Evolutionary conservation across 148 eudicot genomes (phyloP), one percentile per base, ranked within the genome.

Genomic region (Suaeda aralocaspica): DNA sequence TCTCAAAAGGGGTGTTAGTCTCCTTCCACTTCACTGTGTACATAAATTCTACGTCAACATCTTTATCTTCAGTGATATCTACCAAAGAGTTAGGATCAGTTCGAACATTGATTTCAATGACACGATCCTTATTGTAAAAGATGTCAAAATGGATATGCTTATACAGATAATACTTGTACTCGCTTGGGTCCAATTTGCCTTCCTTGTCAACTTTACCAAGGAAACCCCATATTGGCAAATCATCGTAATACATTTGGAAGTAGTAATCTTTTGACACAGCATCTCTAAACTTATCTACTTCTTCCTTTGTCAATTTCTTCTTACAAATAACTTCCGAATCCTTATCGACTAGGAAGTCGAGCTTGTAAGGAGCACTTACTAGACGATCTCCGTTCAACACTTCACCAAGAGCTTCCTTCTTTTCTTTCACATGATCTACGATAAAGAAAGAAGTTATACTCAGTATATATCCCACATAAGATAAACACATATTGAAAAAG

Each of bases 201-300:
- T 85, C 89, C 72, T 83, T 87, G 57, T 88, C 89, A 72, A 80
- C 83, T 78, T 82, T 85, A 36, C 87, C 89, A 31, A 88, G 66
- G 74, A 88, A 85, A 34, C 89, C 89, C 92, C 92, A 88, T 24
- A 88, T 72, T 4, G 92, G 89, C 59, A 88, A 70, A 65, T 88
- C 92, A 80, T 88, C 89, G 66, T 83, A 88, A 75, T 88, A 88
- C 92, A 88, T 88, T 63, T 88, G 89, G 62, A 88, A 88, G 73
- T 80, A 88, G 77, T 88, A 88, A 77, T 88, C 92, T 66, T 88
- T 88, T 21, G 75, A 73, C 4, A 88, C 92, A 24, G 92, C 92
- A 66, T 80, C 82, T 61, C 92, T 82, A 72, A 88, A 88, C 66
- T 74, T 71, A 66, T 72, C 52, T 28, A 85, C 87, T 41, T 88